These are phyloP conservation scores for Dryas integrifolia DNA, from an alignment of 331 rosid genomes.

Conservation along the genomic window DNA sequence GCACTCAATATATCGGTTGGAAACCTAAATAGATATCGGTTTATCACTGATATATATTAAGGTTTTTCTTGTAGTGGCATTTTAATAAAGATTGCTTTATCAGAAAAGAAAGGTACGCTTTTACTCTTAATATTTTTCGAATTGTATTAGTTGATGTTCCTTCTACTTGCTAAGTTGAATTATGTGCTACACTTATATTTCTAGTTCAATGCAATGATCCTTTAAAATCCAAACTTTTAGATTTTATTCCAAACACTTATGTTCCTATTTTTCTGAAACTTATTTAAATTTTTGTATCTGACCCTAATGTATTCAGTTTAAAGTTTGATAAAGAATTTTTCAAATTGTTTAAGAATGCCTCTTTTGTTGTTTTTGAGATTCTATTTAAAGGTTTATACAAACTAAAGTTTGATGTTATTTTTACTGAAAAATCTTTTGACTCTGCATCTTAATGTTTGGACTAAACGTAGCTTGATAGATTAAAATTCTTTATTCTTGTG, in stretches of 20 bases:
- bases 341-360: neutral
- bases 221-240: neutral
- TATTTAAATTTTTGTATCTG: neutral
- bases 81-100: neutral
- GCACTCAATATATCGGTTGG: too few relatives aligned
- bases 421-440: neutral
- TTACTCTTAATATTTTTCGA: neutral
- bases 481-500: neutral
- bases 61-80: too few relatives aligned
- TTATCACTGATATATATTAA: too few relatives aligned
- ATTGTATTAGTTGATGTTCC: conserved; percentile 1
- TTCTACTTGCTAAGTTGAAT: conserved; percentile 11
- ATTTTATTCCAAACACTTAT: neutral
- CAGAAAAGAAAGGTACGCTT: neutral
- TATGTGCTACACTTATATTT: neutral
- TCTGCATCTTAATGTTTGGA: neutral
- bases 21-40: too few relatives aligned
- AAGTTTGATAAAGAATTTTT: too few relatives aligned
- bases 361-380: too few relatives aligned
- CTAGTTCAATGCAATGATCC: conserved; percentile 6
- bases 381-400: too few relatives aligned
- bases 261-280: neutral
- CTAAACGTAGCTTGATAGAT: neutral
- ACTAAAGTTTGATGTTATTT: too few relatives aligned
- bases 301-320: neutral